Percentiles rank a stretch among this genome's conserved stretches.
Evolutionary conservation across 305 asterid species (phyloP).

Genomic region (Fraxinus floribunda): DNA sequence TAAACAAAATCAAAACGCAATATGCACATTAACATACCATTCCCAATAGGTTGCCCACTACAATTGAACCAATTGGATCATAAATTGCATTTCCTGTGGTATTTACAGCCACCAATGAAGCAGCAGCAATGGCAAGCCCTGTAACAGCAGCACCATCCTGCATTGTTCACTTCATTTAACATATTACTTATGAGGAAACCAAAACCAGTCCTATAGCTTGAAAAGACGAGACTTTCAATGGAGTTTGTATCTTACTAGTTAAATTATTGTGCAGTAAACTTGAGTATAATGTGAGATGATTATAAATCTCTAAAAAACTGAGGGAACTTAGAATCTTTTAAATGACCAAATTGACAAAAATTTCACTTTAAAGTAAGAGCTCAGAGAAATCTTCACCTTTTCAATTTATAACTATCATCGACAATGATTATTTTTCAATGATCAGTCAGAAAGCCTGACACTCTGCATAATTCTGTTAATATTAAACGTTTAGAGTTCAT

Average conservation of each 20-base stretch:
- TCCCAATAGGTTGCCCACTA: slow-evolving; percentile 96
- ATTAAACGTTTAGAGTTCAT: neutral
- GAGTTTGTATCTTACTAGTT: slow-evolving; percentile 6
- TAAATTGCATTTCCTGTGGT: slow-evolving; percentile 89
- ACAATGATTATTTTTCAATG: neutral
- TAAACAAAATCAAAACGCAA: slow-evolving; percentile 11
- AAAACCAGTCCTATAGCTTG: slow-evolving; percentile 19
- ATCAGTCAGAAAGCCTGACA: neutral
- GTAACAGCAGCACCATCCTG: slow-evolving; percentile 99
- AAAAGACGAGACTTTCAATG: slow-evolving; percentile 13
- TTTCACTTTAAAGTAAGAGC: slow-evolving; percentile 2
- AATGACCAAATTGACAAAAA: neutral
- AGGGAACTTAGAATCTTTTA: neutral
- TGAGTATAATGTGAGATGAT: slow-evolving; percentile 5
- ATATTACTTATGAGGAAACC: slow-evolving; percentile 20
- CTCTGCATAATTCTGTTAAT: neutral
- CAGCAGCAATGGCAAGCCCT: slow-evolving; percentile 92
- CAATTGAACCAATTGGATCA: slow-evolving; percentile 93
- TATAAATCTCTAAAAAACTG: slow-evolving; percentile 9
- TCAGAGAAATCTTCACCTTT: neutral
- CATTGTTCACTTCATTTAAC: slow-evolving; percentile 29
- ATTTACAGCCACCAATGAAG: slow-evolving; percentile 90
- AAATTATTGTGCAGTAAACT: neutral
- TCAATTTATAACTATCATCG: neutral
- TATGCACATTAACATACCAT: slow-evolving; percentile 52